Evolutionary conservation across 2,329 filamentous ascomycete genomes (phyloP), one percentile per base, ranked within the genome.

Genomic region (Fusarium bulbicola): DNA sequence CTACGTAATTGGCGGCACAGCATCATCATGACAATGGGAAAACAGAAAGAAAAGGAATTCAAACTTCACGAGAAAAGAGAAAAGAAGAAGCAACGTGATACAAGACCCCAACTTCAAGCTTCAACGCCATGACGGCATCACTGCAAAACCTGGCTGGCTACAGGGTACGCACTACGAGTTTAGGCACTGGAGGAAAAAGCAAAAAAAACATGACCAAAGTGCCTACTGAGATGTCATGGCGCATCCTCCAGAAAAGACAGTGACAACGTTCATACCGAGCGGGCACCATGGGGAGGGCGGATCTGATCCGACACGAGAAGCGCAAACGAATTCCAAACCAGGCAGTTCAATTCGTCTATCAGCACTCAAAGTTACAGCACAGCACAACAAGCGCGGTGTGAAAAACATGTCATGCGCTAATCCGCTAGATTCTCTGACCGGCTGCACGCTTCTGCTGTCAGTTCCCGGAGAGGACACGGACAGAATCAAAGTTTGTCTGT

Each of bases 391-490:
- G 45, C 57, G 45, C 43, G 58, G 65, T 64, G 65, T 64, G 58
- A 40, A 52, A 52, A 52, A 58, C 58, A 72, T 74, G 45, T 60
- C 57, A 72, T 65, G 68, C 68, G 71, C 53, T 72, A 72, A 43
- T 63, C 71, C 67, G 59, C 45, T 70, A 74, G 43, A 69, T 65
- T 66, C 37, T 40, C 68, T 74, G 71, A 74, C 71, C 71, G 71
- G 71, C 71, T 74, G 71, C 71, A 74, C 43, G 57, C 42, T 57
- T 58, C 56, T 72, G 71, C 52, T 74, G 71, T 74, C 70, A 74
- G 58, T 63, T 73, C 39, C 56, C 63, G 47, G 65, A 66, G 42
- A 58, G 49, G 59, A 70, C 59, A 52, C 52, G 47, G 37, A 43
- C 26, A 26, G n/a, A 69, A 28, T 26, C 18, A 36, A n/a, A 34